Evolutionary conservation across 2,329 filamentous ascomycete species (phyloP).

Genomic region (Alternaria hordeiaustralica): DNA sequence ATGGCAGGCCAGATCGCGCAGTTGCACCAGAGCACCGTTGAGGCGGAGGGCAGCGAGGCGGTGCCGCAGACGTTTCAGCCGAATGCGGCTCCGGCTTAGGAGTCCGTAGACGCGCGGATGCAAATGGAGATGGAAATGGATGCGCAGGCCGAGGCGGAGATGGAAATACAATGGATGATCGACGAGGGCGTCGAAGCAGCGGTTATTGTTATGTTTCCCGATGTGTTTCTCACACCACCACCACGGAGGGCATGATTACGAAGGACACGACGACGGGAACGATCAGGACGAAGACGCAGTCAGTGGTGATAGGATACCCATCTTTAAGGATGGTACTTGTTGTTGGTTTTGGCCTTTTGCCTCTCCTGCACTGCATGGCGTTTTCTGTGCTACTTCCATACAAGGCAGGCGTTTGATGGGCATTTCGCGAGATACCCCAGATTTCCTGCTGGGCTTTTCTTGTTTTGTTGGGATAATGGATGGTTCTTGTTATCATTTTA

Average conservation of each 20-base stretch:
- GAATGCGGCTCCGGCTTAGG: slow-evolving; percentile 31
- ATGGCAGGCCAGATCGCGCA: slow-evolving; percentile 41
- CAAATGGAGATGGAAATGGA: neutral
- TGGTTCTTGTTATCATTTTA: slow-evolving; percentile 1
- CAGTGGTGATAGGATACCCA: neutral
- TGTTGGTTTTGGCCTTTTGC: neutral
- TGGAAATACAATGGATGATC: neutral
- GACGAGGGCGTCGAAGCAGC: neutral
- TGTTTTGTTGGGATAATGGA: slow-evolving; percentile 1
- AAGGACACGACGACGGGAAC: neutral
- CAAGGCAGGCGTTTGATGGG: neutral
- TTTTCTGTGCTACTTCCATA: neutral
- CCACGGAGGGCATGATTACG: neutral
- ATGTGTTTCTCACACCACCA: neutral
- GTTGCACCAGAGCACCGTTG: slow-evolving; percentile 23
- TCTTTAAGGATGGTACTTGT: neutral
- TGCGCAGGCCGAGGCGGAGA: neutral
- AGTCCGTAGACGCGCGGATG: neutral
- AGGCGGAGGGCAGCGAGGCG: slow-evolving; percentile 15
- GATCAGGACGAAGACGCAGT: neutral
- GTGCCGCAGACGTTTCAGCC: slow-evolving; percentile 13
- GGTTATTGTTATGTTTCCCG: neutral
- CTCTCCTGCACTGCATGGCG: slow-evolving; percentile 11
- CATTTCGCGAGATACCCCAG: slow-evolving; percentile 12
- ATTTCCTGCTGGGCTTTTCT: slow-evolving; percentile 4